Base-by-base conservation (phyloP, 1,284 basidiomycete genomes). In the Microbotryum intermedium region DNA sequence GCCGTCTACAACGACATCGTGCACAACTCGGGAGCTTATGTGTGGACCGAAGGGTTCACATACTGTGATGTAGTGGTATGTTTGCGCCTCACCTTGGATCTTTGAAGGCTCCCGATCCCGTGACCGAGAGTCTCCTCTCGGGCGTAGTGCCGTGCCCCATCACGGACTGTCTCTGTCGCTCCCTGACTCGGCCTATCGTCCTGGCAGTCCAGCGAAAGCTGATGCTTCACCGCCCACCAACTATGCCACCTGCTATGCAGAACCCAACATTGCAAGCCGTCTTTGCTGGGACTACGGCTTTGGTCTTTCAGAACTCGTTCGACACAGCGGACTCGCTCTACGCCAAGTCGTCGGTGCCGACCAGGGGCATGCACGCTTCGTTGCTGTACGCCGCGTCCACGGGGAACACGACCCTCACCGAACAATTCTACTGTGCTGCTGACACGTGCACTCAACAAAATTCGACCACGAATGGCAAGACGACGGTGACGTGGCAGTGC, bases 201-300 rank as follows among this genome's bases (percentile, higher is more conserved):
- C 34, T 39, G 13, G 34, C 34, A 39, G 11, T 39, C 18, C 18
- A 4, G 11, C 34, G 13, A 39, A 39, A 4, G 13, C 34, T 39
- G 34, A 39, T 16, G 11, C 4, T 16, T 18, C 34, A 18, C 34
- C 34, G 11, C 10, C 34, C 34, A 39, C 34, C 34, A 16, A 39
- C 34, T 39, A 39, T 16, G 34, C 13, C 34, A 11, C 18, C 16
- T 39, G 4, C 34, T 39, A 39, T 39, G 34, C 69, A 89, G 83
- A 89, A 90, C 70, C 84, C 87, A 6, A 89, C 87, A 0, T 75
- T 93, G 1, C 84, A 87, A 78, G 77, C 79, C 0, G 69, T 92
- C 23, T 93, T 81, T 71, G 86, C 90, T 0, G 77, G 80, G 16
- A 72, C 77, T 10, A 81, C 88, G 0, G 82, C 80, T 6, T 78